Conservation (phyloP, 352 stramenopile species). For the Globisporangium splendens region DNA sequence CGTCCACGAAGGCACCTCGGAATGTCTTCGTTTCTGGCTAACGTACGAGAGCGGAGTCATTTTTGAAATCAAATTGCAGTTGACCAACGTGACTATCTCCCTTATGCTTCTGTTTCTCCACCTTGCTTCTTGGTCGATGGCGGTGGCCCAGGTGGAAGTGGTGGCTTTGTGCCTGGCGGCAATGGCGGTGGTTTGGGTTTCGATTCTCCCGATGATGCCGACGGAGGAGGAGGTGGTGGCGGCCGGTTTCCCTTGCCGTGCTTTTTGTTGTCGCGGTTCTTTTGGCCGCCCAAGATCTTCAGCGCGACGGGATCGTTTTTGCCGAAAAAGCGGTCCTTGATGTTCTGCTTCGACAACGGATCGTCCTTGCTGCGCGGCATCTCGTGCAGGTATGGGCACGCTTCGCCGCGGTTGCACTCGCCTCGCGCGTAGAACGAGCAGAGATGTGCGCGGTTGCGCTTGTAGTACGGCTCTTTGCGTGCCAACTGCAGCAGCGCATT, state of each 20-base stretch:
- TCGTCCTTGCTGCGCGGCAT: slow-evolving; percentile 92
- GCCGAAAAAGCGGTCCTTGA: slow-evolving; percentile 93
- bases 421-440: slow-evolving; percentile 95
- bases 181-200: slow-evolving; percentile 59
- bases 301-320: slow-evolving; percentile 92
- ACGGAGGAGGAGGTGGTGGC: slow-evolving; percentile 27
- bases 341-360: slow-evolving; percentile 94
- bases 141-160: slow-evolving; percentile 54
- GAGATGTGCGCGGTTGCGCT: slow-evolving; percentile 88
- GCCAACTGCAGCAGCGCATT: slow-evolving; percentile 83
- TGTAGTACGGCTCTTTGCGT: slow-evolving; percentile 88
- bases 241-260: slow-evolving; percentile 20
- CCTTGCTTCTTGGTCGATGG: slow-evolving; percentile 19
- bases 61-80: background rate
- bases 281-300: slow-evolving; percentile 76
- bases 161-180: slow-evolving; percentile 55
- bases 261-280: slow-evolving; percentile 23
- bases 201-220: slow-evolving; percentile 10
- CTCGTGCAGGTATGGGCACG: slow-evolving; percentile 94
- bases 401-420: slow-evolving; percentile 91
- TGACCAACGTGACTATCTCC: background rate
- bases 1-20: too few species aligned
- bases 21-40: too few species aligned
- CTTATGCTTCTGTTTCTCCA: slow-evolving; percentile 30
- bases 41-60: too few species aligned